phyloP scores from a whole-genome alignment of 2,329 filamentous ascomycete genomes.

The Hypoxylon rubiginosum region DNA sequence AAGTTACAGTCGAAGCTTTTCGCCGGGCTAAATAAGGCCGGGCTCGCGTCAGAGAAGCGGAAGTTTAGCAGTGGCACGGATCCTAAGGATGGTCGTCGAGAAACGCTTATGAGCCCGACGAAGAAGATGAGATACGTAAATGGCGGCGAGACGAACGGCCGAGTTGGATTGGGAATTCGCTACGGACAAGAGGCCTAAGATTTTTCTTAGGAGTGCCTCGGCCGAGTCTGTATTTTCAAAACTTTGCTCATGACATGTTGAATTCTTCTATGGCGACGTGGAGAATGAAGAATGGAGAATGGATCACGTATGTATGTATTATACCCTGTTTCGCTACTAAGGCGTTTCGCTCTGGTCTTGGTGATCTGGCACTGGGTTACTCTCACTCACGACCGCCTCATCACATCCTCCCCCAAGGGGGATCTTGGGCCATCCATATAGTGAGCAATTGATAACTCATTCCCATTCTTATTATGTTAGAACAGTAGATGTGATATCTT shows the following conservation, averaged over 20 bases:
- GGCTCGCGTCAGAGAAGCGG: constrained; percentile 61
- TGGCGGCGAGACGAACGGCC: constrained; percentile 54
- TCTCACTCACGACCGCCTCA: background rate
- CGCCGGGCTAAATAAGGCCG: constrained; percentile 59
- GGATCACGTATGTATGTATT: constrained; percentile 26
- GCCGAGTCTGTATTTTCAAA: background rate
- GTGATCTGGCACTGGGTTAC: constrained; percentile 6
- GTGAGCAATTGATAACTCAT: background rate
- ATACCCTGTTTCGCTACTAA: constrained; percentile 28
- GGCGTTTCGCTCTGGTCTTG: constrained; percentile 20
- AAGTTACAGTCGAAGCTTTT: constrained; percentile 67
- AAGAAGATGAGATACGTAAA: constrained; percentile 65
- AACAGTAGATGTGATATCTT: background rate
- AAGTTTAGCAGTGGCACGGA: constrained; percentile 59
- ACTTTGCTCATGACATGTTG: constrained; percentile 6
- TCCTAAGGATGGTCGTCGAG: constrained; percentile 51
- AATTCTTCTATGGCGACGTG: constrained; percentile 8
- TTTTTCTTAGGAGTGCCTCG: background rate
- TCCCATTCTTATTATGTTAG: background rate
- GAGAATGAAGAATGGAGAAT: constrained; percentile 26
- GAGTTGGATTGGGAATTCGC: constrained; percentile 67
- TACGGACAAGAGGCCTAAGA: constrained; percentile 53
- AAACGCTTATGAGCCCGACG: constrained; percentile 60
- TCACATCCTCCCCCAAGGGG: no score
- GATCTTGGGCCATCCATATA: background rate